These are phyloP conservation scores for Fusarium sp. DNA, from an alignment of 2,329 filamentous ascomycete genomes.

Conservation along the genomic window DNA sequence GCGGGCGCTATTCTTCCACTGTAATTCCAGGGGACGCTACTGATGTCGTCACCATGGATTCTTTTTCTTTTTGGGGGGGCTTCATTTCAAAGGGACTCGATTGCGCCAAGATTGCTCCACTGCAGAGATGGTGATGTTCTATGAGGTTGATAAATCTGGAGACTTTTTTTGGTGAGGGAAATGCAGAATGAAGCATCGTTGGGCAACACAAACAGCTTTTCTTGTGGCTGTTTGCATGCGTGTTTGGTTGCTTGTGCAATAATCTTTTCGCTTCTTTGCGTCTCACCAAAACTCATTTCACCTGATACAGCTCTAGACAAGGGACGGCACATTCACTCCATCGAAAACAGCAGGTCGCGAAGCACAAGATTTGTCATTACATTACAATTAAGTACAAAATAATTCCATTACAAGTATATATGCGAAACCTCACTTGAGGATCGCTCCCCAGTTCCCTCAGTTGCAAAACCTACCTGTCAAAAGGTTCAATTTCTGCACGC, in stretches of 20 bases:
- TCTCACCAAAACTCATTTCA: conserved; percentile 35
- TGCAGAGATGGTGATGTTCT: conserved; percentile 22
- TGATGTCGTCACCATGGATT: conserved; percentile 39
- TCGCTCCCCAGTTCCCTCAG: not conserved
- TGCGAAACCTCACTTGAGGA: conserved; percentile 15
- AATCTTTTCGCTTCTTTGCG: conserved; percentile 18
- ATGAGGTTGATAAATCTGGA: conserved; percentile 11
- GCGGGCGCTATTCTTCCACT: conserved; percentile 23
- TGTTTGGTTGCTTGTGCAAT: conserved; percentile 5
- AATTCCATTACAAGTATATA: not conserved
- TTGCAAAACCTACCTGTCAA: conserved; percentile 18
- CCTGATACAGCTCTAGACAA: conserved; percentile 15
- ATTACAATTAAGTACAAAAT: not conserved
- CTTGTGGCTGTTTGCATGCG: not conserved
- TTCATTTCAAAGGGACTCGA: conserved; percentile 26
- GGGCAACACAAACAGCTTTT: not conserved
- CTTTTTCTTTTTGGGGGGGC: not conserved
- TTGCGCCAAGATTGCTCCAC: conserved; percentile 34
- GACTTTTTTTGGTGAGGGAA: not conserved
- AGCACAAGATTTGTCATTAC: not conserved
- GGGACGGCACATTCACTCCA: not conserved
- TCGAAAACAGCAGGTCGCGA: not conserved
- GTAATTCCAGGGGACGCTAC: conserved; percentile 43
- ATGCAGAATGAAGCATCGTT: not conserved
- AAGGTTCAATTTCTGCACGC: conserved; percentile 15